These are phyloP conservation scores for Haplosporangium sp. DNA, from an alignment of 371 early-diverging fungal genomes.

Conservation along the genomic window DNA sequence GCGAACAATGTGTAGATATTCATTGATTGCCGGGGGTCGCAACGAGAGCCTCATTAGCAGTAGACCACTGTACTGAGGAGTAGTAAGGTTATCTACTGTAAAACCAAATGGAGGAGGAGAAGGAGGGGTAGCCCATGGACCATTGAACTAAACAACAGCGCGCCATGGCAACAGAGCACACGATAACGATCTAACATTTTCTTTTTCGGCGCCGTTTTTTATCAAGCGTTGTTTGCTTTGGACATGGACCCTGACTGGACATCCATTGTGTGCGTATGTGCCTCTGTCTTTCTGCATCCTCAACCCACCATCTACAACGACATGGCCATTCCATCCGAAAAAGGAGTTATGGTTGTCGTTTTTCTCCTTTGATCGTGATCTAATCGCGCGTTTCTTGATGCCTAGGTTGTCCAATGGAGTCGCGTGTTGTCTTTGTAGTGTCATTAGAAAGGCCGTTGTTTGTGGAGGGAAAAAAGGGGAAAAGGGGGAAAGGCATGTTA, in stretches of 20 bases:
- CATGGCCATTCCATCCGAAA: not conserved
- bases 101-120: not conserved
- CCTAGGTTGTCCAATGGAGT: not conserved
- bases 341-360: too few species aligned
- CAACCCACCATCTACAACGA: not conserved
- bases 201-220: too few species aligned
- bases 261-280: too few species aligned
- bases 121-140: too few species aligned
- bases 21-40: too few species aligned
- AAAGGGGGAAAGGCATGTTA: not conserved
- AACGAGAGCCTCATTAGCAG: too few species aligned
- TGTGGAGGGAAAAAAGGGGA: not conserved
- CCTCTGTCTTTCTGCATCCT: not conserved
- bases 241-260: slow-evolving; percentile 7
- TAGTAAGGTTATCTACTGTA: not conserved
- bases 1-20: too few species aligned
- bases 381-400: not conserved
- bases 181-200: slow-evolving; percentile 48
- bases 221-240: not conserved
- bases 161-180: slow-evolving; percentile 11
- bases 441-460: not conserved
- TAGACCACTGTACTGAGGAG: too few species aligned
- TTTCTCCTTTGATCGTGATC: not conserved
- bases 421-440: not conserved
- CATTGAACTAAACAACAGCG: too few species aligned